These are phyloP conservation scores for Calocybe gangraenosa DNA, from an alignment of 768 basidiomycete genomes.

Conservation along the genomic window DNA sequence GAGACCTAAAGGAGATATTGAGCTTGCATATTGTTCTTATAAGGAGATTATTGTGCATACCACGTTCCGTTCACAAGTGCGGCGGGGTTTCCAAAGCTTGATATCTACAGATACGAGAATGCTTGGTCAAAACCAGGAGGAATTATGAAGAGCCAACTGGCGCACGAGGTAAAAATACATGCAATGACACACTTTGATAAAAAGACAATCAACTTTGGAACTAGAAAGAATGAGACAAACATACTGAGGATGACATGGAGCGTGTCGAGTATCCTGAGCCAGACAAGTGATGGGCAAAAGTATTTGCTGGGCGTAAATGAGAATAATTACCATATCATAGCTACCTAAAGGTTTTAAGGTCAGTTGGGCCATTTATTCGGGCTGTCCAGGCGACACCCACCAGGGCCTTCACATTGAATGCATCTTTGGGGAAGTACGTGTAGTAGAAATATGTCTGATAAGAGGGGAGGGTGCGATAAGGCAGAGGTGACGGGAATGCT, in stretches of 20 bases:
- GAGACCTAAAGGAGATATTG: constrained; percentile 21
- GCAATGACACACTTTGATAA: constrained; percentile 34
- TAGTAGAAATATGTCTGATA: constrained; percentile 41
- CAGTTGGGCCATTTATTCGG: background rate
- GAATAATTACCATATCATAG: constrained; percentile 25
- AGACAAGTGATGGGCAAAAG: background rate
- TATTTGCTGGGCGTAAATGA: background rate
- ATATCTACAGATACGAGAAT: constrained; percentile 25
- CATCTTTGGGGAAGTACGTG: constrained; percentile 34
- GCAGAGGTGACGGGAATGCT: background rate
- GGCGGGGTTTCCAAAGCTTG: constrained; percentile 28
- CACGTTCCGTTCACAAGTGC: constrained; percentile 32
- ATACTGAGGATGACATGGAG: constrained; percentile 36
- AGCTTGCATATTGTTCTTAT: background rate
- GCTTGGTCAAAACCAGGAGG: background rate
- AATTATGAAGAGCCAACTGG: background rate
- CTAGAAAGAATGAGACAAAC: constrained; percentile 8
- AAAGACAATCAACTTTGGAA: background rate
- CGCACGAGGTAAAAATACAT: constrained; percentile 40
- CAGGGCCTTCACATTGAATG: constrained; percentile 26
- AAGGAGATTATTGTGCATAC: constrained; percentile 19
- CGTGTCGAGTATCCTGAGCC: constrained; percentile 34
- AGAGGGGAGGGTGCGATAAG: background rate
- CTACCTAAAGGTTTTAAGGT: constrained; percentile 22
- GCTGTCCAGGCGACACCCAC: constrained; percentile 19